Evolutionary conservation across 2,329 filamentous ascomycete species (phyloP), one percentile per base, ranked within the genome.

Genomic region (Acarospora socialis): DNA sequence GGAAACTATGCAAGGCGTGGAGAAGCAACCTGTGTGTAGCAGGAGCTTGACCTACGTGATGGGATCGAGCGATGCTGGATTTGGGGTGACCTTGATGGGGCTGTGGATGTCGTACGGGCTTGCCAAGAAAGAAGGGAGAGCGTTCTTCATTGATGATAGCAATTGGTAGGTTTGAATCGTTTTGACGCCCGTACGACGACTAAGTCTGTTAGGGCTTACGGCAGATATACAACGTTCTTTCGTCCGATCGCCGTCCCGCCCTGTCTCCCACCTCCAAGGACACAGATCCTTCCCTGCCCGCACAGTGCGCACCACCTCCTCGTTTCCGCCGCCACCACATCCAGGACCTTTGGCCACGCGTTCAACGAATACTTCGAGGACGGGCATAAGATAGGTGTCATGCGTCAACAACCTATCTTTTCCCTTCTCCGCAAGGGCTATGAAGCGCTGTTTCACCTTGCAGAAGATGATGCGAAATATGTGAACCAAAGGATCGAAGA

Each of bases 71-170:
- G 75, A 87, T 45, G 80, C 81, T 2, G 83, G 83, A 3, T 61
- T 92, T 7, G 83, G 83, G 4, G 74, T 72, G 41, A 73, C 77
- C 2, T 55, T 93, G 37, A 74, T 92, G 67, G 68, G 76, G 47
- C 51, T 92, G 34, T 93, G 83, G 82, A 77, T 78, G 46, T 77
- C 81, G 16, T 92, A 90, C 49, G 81, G 81, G 3, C 57, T 92
- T 33, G 81, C 83, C 2, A 65, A 77, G 48, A 68, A 74, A 37
- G 79, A 92, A 50, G 70, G 70, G 9, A 65, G 82, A 15, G 65
- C 73, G 1, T 92, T 92, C 54, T 92, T 92, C 57, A 63, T 92
- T 40, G 81, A 92, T 45, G 83, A 92, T 54, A 73, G 77, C 5
- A 67, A 77, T 42, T 92, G 84, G 68, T 64, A 52, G 34, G 52